phyloP scores from a whole-genome alignment of 2,329 filamentous ascomycete species.

The Aureobasidium sp. region DNA sequence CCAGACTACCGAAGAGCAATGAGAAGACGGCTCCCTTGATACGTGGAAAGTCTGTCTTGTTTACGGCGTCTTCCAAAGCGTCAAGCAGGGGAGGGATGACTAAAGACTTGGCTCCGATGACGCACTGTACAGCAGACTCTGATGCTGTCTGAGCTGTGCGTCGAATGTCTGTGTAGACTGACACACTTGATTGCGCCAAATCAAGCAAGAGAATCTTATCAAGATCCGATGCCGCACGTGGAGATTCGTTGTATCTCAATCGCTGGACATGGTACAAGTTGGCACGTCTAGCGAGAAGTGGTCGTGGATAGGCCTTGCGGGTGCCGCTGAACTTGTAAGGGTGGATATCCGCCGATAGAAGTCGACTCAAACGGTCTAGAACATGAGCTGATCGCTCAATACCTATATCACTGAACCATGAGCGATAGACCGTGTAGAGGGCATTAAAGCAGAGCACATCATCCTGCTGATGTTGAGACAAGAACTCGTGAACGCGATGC shows the following conservation, averaged over 20 bases:
- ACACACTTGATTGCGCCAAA: constrained; percentile 81
- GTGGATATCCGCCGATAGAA: constrained; percentile 79
- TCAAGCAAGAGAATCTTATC: constrained; percentile 81
- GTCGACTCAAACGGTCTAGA: constrained; percentile 74
- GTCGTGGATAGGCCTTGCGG: constrained; percentile 85
- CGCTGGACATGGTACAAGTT: constrained; percentile 92
- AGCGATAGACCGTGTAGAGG: constrained; percentile 83
- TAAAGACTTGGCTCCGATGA: constrained; percentile 79
- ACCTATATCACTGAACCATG: constrained; percentile 96
- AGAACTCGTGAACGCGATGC: constrained; percentile 76
- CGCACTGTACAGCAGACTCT: constrained; percentile 85
- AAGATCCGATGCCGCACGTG: constrained; percentile 80
- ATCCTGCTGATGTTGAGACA: constrained; percentile 80
- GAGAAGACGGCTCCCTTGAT: constrained; percentile 96
- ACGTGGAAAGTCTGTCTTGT: constrained; percentile 73
- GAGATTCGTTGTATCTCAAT: constrained; percentile 86
- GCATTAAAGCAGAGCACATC: constrained; percentile 94
- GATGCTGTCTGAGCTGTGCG: constrained; percentile 84
- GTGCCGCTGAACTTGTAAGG: constrained; percentile 93
- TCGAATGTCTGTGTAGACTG: constrained; percentile 91
- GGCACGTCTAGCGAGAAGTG: constrained; percentile 83
- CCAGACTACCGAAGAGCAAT: constrained; percentile 76
- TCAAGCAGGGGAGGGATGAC: constrained; percentile 84
- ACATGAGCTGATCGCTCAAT: constrained; percentile 93
- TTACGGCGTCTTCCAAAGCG: constrained; percentile 69